Evolutionary conservation across 208 protist genomes (phyloP), one percentile per base, ranked within the genome.

Genomic region (Wallacemonas rigidus): DNA sequence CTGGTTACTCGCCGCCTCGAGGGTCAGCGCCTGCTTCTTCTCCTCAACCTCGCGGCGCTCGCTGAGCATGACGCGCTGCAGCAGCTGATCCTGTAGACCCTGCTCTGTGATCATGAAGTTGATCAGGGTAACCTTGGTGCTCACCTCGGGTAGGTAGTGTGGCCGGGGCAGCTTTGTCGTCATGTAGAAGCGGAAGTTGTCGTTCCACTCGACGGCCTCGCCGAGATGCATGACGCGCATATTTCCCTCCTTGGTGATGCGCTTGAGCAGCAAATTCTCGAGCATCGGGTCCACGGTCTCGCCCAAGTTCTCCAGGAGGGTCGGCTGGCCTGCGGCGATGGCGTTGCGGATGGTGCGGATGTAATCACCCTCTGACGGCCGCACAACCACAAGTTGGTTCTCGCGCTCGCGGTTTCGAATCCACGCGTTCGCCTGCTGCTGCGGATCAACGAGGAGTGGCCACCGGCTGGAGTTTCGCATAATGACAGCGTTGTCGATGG

Each of bases 21-120:
- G 77, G 39, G 98, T 97, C 44, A 99, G 74, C 12, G 93, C 86
- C 74, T 98, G 89, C 82, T 99, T 99, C 86, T 98, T 97, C 76
- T 98, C 93, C 86, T 99, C 97, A 14, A 99, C 85, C 54, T 99
- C 97, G 15, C 92, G 95, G 48, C 95, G 85, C 83, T 99, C 97
- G 7, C 82, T 88, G 77, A 95, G 85, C 86, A 99, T 98, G 36
- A 99, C 96, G 45, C 93, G 91, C 76, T 93, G 93, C 62, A 99
- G 85, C 41, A 99, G 79, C 84, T 99, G 98, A 69, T 99, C 98
- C 76, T 98, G 90, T 67, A 99, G 80, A 41, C 98, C 98, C 17
- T 93, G 81, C 75, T 96, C 89, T 6, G 98, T 99, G 69, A 99
- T 98, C 83, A 95, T 98, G 70, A 99, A 99, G 85, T 99, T 99